Evolutionary conservation across 2,329 filamentous ascomycete genomes (phyloP).

Genomic region (Fusarium sp.): DNA sequence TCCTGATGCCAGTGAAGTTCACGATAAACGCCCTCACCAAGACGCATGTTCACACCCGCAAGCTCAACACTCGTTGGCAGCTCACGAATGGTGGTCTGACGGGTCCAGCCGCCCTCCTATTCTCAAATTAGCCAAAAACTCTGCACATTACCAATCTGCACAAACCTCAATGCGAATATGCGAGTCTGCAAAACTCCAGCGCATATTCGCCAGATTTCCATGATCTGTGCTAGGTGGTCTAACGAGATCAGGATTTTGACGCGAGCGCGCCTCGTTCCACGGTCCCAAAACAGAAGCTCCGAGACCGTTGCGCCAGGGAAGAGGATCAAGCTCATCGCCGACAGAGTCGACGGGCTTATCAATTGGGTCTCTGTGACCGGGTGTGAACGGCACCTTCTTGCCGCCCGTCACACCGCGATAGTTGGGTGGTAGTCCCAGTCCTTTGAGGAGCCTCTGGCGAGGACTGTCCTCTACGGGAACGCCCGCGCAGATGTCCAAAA

Average conservation of each 20-base stretch:
- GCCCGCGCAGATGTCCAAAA: conserved; percentile 30
- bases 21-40: conserved; percentile 77
- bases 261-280: conserved; percentile 74
- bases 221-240: conserved; percentile 80
- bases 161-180: conserved; percentile 72
- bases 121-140: background rate
- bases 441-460: conserved; percentile 64
- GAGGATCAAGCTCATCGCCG: conserved; percentile 70
- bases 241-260: conserved; percentile 77
- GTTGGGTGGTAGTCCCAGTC: conserved; percentile 59
- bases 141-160: background rate
- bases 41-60: conserved; percentile 82
- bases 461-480: conserved; percentile 60
- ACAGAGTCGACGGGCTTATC: conserved; percentile 72
- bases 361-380: conserved; percentile 69
- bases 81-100: conserved; percentile 76
- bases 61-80: conserved; percentile 75
- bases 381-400: conserved; percentile 66
- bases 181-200: conserved; percentile 76
- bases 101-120: conserved; percentile 80
- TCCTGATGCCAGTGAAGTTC: conserved; percentile 87
- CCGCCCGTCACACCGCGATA: conserved; percentile 52
- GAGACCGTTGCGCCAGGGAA: conserved; percentile 72
- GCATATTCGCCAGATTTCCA: conserved; percentile 76
- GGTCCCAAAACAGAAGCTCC: conserved; percentile 77